Evolutionary conservation across 192 early-diverging fungal species (phyloP), one percentile per base, ranked within the genome.

Genomic region (Linderina pennispora): DNA sequence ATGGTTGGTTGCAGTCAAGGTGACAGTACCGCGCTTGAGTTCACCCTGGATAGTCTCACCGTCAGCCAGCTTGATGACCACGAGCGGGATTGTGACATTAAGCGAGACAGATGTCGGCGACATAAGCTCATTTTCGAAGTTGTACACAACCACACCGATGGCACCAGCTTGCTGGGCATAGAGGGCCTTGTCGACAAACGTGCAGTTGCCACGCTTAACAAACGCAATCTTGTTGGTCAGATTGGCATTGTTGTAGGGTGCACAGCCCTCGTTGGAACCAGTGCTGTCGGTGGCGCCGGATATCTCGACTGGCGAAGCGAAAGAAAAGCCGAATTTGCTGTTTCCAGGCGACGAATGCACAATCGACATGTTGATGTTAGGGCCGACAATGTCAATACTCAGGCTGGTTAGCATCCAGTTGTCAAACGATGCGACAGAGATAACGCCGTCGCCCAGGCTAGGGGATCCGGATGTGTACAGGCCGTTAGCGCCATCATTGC

Each of bases 181-280:
- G 0, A 35, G 44, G 3, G 78, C 55, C 66, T 91, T 91, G 26
- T 72, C 56, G 6, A 61, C 72, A 56, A 87, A 86, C 1, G 66
- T 74, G 44, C 89, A 91, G 18, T 52, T 62, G 2, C 87, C 87
- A 34, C 87, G 83, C 22, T 78, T 78, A 35, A 89, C 65, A 26
- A 91, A 50, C 16, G 66, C 69, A 16, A 85, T 74, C 45, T 81
- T 73, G 1, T 70, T 72, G 0, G 24, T 50, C 20, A 85, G 46
- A 28, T 50, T 45, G 6, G 34, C 36, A n/a, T n/a, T n/a, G 5
- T 36, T 37, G 48, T 79, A 73, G 15, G 68, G 17, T 10, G 48
- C 44, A 43, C 87, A 87, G 0, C 72, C 85, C 36, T 86, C 83
- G 21, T 63, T 62, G 0, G 68, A 53, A 9, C 73, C 62, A 13